Evolutionary conservation across 306 rosid species (phyloP).

Genomic region (Vicia faba): DNA sequence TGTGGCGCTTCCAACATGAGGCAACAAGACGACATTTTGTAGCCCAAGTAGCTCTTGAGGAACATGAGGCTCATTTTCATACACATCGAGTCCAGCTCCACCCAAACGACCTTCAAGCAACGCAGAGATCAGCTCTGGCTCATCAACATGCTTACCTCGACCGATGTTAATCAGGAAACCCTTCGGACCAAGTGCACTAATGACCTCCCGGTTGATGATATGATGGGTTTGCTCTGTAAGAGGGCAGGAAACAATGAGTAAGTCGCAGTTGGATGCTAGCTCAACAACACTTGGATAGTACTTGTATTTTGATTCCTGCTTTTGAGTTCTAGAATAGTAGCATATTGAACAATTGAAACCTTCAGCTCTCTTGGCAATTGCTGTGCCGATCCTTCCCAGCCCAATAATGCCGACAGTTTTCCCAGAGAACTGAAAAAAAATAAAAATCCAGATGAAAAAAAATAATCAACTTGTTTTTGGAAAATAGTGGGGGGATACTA

Average conservation of each 20-base stretch:
- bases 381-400: constrained; percentile 81
- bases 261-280: constrained; percentile 69
- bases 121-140: constrained; percentile 68
- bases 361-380: constrained; percentile 81
- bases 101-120: constrained; percentile 79
- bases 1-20: constrained; percentile 75
- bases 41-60: constrained; percentile 70
- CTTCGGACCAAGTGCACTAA: constrained; percentile 74
- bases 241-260: constrained; percentile 78
- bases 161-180: constrained; percentile 78
- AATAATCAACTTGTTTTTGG: neutral
- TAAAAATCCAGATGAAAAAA: neutral
- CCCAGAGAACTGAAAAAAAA: constrained; percentile 73
- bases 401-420: constrained; percentile 83
- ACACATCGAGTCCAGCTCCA: constrained; percentile 89
- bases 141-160: constrained; percentile 87
- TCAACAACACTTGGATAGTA: constrained; percentile 73
- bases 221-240: constrained; percentile 62
- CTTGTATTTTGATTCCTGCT: constrained; percentile 55
- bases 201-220: constrained; percentile 68
- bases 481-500: neutral
- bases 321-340: constrained; percentile 68
- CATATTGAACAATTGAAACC: constrained; percentile 68
- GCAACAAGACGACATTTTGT: constrained; percentile 75
- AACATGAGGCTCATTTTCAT: constrained; percentile 75